Evolutionary conservation across 2,329 filamentous ascomycete genomes (phyloP).

Genomic region (Xylaria sp.): DNA sequence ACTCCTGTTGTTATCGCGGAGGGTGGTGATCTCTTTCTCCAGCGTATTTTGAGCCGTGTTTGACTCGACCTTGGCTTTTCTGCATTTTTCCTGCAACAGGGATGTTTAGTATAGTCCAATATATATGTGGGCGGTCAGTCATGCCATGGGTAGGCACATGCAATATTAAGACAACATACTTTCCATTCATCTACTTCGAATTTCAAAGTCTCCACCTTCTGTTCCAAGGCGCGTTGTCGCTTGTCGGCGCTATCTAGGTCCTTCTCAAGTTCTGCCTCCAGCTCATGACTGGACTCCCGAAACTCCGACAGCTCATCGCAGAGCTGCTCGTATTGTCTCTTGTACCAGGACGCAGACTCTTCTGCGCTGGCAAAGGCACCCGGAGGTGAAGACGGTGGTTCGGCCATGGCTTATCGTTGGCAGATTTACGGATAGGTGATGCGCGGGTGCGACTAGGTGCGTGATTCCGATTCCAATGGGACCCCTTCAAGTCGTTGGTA

Average conservation of each 20-base stretch:
- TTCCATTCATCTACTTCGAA: conserved; percentile 99
- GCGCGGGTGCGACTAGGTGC: not conserved
- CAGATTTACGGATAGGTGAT: not conserved
- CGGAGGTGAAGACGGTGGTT: conserved; percentile 59
- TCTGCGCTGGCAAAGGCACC: conserved; percentile 52
- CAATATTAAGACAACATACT: conserved; percentile 48
- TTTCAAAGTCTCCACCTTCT: conserved; percentile 76
- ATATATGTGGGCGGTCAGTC: not conserved
- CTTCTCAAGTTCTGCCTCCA: conserved; percentile 91
- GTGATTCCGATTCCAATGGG: conserved; percentile 4
- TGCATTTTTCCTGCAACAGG: conserved; percentile 76
- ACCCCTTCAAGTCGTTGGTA: conserved; percentile 13
- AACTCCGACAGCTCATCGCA: conserved; percentile 91
- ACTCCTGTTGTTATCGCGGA: conserved; percentile 78
- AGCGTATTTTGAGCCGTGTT: conserved; percentile 76
- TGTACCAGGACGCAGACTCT: conserved; percentile 89
- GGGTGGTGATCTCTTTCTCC: conserved; percentile 90
- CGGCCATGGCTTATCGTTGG: conserved; percentile 41
- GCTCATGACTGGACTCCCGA: conserved; percentile 85
- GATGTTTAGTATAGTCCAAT: conserved; percentile 4
- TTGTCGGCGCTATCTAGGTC: conserved; percentile 95
- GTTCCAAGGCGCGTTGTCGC: conserved; percentile 75
- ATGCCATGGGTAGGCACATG: not conserved
- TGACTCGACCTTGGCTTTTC: conserved; percentile 85
- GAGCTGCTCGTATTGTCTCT: conserved; percentile 87